Evolutionary conservation across 345 rosid genomes (phyloP).

Genomic region (Corchorus capsularis): DNA sequence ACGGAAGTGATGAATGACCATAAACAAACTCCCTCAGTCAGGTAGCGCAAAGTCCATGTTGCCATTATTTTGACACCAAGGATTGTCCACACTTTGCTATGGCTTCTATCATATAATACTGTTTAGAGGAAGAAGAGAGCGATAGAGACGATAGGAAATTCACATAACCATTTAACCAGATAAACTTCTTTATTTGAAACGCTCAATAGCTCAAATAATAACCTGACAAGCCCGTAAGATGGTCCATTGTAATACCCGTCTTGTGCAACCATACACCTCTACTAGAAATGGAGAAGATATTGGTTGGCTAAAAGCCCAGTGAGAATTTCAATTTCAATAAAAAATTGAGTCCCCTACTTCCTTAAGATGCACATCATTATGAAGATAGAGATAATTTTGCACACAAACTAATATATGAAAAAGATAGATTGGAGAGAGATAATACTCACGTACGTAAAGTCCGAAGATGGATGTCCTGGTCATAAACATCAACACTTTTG

Average conservation of each 20-base stretch:
- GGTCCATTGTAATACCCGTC: not conserved
- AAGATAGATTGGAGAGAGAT: not conserved
- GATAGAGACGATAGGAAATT: not conserved
- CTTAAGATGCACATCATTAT: not conserved
- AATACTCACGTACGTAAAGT: constrained; percentile 56
- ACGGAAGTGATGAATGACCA: no score
- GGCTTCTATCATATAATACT: no score
- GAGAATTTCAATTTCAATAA: not conserved
- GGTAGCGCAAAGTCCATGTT: no score
- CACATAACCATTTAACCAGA: not conserved
- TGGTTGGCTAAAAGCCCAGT: not conserved
- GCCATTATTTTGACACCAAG: no score
- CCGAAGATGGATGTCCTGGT: constrained; percentile 69
- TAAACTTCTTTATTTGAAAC: constrained; percentile 11
- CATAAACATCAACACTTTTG: constrained; percentile 65
- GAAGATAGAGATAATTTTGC: not conserved
- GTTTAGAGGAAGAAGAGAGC: no score
- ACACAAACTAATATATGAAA: not conserved
- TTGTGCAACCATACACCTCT: not conserved
- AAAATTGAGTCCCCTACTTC: not conserved
- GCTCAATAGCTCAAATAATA: not conserved
- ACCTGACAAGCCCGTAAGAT: not conserved
- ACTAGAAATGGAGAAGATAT: not conserved
- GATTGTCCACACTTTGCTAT: no score
- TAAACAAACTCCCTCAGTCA: no score